These are phyloP conservation scores for Obelidium mucronatum DNA, from an alignment of 192 early-diverging fungal species.

Conservation along the genomic window DNA sequence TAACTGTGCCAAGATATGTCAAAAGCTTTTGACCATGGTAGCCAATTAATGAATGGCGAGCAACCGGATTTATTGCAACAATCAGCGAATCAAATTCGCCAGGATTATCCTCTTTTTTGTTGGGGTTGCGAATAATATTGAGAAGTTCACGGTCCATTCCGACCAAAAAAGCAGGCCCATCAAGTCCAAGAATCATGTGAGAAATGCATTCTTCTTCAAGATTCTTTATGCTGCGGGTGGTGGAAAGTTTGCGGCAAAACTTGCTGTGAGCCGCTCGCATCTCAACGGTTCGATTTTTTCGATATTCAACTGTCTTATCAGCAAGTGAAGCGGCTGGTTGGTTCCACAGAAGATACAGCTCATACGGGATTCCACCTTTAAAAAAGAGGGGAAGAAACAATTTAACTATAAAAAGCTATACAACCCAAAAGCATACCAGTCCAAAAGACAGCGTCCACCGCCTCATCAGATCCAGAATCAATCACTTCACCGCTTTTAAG, in stretches of 20 bases:
- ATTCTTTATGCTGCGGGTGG: background rate
- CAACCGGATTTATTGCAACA: constrained; percentile 28
- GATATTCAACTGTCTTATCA: constrained; percentile 24
- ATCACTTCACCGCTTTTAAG: constrained; percentile 14
- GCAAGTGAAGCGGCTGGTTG: constrained; percentile 16
- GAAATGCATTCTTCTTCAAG: constrained; percentile 21
- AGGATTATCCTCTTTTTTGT: background rate
- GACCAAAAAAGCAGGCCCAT: background rate
- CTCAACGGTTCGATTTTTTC: constrained; percentile 20
- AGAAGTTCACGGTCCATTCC: constrained; percentile 29
- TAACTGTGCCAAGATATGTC: background rate
- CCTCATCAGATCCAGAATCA: constrained; percentile 34
- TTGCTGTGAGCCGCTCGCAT: constrained; percentile 9
- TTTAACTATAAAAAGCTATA: background rate
- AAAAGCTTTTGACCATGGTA: constrained; percentile 28
- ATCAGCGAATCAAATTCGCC: constrained; percentile 12
- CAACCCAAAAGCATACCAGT: background rate
- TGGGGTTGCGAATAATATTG: constrained; percentile 7
- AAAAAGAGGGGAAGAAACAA: background rate
- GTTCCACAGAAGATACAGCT: constrained; percentile 29
- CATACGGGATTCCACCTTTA: constrained; percentile 29
- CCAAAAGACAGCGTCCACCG: constrained; percentile 27
- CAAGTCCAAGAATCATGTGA: constrained; percentile 21
- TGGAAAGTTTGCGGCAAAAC: constrained; percentile 10
- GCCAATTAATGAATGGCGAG: background rate